Conservation (phyloP, 306 rosid species). For the Quercus parvula region DNA sequence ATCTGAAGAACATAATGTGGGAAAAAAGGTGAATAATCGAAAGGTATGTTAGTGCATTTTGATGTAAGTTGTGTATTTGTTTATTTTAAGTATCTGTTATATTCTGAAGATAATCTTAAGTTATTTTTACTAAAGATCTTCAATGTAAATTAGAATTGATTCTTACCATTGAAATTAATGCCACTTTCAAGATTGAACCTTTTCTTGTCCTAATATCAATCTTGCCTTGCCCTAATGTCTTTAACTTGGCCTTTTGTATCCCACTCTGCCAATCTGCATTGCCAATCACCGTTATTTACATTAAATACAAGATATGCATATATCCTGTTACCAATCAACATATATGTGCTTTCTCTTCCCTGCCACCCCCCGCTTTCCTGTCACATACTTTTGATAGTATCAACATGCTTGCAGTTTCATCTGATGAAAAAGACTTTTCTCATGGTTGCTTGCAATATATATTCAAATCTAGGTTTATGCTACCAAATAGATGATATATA, state of each 20-base stretch:
- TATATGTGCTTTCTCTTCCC: neutral
- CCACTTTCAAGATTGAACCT: constrained; percentile 5
- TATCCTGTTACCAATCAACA: neutral
- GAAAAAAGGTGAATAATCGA: constrained; percentile 67
- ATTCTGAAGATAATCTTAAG: constrained; percentile 8
- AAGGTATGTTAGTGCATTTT: constrained; percentile 57
- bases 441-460: neutral
- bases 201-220: neutral
- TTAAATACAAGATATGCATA: neutral
- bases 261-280: constrained; percentile 10
- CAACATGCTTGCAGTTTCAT: neutral
- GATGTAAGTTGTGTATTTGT: constrained; percentile 5
- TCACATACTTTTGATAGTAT: neutral
- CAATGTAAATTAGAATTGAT: constrained; percentile 9
- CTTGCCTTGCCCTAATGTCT: neutral
- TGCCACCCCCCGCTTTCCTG: neutral
- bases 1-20: constrained; percentile 65
- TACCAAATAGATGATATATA: neutral
- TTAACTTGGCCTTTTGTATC: neutral
- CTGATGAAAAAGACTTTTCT: neutral
- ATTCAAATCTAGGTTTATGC: neutral
- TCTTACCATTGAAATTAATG: neutral
- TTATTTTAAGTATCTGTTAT: constrained; percentile 14
- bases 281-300: neutral
- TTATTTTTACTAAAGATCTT: constrained; percentile 9